Conservation (phyloP, 2,329 filamentous ascomycete species). For the Kalmusia sp. region DNA sequence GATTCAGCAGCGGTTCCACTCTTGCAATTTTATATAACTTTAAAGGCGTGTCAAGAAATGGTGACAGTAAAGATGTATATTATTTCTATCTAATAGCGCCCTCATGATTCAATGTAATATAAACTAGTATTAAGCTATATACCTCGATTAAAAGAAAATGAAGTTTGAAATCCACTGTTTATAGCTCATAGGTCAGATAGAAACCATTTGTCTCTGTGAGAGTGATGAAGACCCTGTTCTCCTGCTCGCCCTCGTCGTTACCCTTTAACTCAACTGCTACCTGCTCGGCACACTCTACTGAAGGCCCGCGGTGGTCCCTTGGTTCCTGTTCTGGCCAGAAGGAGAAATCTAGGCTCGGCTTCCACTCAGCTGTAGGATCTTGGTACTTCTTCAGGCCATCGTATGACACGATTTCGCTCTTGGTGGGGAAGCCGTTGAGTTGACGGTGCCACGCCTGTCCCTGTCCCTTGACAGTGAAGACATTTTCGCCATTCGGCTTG, state of each 20-base stretch:
- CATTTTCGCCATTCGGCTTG: neutral
- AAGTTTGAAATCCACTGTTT: no score
- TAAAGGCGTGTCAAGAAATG: no score
- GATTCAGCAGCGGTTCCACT: no score
- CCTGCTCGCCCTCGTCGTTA: neutral
- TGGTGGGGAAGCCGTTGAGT: conserved; percentile 9
- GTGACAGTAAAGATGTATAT: no score
- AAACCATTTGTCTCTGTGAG: conserved; percentile 8
- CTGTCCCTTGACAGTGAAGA: conserved; percentile 3
- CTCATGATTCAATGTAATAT: no score
- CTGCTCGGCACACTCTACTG: neutral
- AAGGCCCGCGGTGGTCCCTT: neutral
- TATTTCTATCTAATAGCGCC: no score
- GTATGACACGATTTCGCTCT: neutral
- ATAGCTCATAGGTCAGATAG: conserved; percentile 7
- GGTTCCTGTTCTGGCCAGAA: neutral
- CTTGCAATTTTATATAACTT: no score
- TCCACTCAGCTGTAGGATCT: neutral
- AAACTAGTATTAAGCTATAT: no score
- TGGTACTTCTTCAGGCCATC: neutral
- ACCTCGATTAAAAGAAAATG: no score
- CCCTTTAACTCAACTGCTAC: conserved; percentile 13
- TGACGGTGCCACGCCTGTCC: conserved; percentile 6
- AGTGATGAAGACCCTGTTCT: conserved; percentile 9
- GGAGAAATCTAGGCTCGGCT: conserved; percentile 3